Conservation (phyloP, 164 flowering plant species). For the Protea cynaroides region DNA sequence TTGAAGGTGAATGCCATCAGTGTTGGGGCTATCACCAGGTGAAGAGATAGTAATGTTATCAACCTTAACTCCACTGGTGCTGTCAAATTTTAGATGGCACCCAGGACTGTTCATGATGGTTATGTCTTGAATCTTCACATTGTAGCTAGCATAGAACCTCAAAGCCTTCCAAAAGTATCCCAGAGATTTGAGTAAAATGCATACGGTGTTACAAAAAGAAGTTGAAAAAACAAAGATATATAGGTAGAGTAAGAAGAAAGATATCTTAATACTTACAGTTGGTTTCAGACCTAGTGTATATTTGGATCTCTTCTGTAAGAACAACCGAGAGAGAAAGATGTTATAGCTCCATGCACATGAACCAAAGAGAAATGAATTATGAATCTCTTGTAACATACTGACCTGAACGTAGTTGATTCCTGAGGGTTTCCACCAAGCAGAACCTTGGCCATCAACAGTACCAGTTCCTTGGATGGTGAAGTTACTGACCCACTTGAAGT, state of each 20-base stretch:
- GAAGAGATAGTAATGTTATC: conserved; percentile 63
- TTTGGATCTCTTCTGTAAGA: conserved; percentile 47
- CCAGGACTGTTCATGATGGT: conserved; percentile 68
- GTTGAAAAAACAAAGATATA: too few species aligned
- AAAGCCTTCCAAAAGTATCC: conserved; percentile 42
- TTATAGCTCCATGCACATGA: too few species aligned
- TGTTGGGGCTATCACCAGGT: conserved; percentile 78
- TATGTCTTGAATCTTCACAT: conserved; percentile 56
- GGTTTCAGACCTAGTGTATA: conserved; percentile 57
- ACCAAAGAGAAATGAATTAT: background rate
- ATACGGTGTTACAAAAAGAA: too few species aligned
- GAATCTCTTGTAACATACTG: background rate
- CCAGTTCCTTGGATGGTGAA: conserved; percentile 81
- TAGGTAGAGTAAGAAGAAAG: too few species aligned
- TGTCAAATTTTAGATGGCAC: conserved; percentile 81
- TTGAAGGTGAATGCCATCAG: conserved; percentile 89
- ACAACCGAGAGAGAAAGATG: too few species aligned
- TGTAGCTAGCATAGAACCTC: conserved; percentile 59
- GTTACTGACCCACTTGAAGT: conserved; percentile 71
- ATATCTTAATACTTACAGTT: conserved; percentile 54
- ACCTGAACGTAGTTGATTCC: conserved; percentile 29
- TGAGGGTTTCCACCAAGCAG: conserved; percentile 58
- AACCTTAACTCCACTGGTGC: conserved; percentile 39
- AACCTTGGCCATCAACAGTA: conserved; percentile 73
- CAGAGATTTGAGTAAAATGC: too few species aligned